Base-by-base conservation (phyloP, 805 yeast genomes). In the Debaryomyces prosopidis region DNA sequence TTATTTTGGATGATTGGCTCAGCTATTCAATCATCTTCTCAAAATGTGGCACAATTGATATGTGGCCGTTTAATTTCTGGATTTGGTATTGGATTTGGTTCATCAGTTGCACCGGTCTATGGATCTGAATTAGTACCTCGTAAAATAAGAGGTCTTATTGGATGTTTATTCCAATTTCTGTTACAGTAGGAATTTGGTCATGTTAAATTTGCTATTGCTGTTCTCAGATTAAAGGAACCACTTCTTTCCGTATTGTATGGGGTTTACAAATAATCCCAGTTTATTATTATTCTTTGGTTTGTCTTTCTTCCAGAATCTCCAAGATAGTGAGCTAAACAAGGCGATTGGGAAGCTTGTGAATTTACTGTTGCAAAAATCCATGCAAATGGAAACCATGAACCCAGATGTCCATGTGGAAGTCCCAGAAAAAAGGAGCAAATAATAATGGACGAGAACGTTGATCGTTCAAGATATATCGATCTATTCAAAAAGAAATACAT, bases 81-180 rank as follows among this genome's bases (percentile, higher is more conserved):
- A 45, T 55, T 79, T 31, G 86, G 81, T 51, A 74, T 82, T 42
- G 87, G 87, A 45, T 43, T 81, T 39, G 81, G 83, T 35, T 75
- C 85, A 4, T 68, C 82, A 19, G 81, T 73, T 51, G 83, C 80
- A 20, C 87, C 87, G 12, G 80, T 80, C 32, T 82, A 73, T 59
- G 73, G 79, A 37, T 76, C 85, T 14, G 87, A 82, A 60, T 65
- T 82, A 49, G 69, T 83, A 23, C 82, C 82, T 19, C 73, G 79
- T 59, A 61, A 64, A 40, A 71, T 78, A 43, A 73, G 86, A 56
- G 87, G 85, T 58, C 58, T 70, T 7, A 66, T 81, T 26, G 84
- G 79, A 36, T 83, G 83, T 42, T 47, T 71, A 14, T 80, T 77
- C 70, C 85, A 81, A 54, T 75, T 71, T 68, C 79, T 18, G 81